Base-by-base conservation (phyloP, 352 stramenopile species). In the Pythium phragmiticola region DNA sequence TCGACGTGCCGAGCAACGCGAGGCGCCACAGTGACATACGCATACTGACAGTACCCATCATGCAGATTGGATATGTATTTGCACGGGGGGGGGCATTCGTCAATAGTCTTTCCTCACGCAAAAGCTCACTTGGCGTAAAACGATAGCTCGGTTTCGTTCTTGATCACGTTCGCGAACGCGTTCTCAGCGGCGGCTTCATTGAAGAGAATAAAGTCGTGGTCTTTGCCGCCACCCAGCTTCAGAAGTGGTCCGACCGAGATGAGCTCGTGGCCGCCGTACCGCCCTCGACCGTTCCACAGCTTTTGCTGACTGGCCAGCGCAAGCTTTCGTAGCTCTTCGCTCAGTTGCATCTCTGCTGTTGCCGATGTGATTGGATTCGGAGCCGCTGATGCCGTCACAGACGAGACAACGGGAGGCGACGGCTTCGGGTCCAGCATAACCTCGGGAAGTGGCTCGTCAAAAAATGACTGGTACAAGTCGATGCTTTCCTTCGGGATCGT, bases 401-500 rank as follows among this genome's bases (percentile, higher is more conserved):
- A 13, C 33, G 37, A 68, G 57, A 52, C 16, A 2, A 21, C 46
- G 30, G 13, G 8, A 7, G 42, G 12, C 5, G 28, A 28, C 26
- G 42, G 54, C 19, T 54, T 26, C 12, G 65, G 53, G 28, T 85
- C 88, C 16, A 89, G 85, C 23, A 74, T 65, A 30, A 89, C 78
- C 33, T 73, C 72, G 0, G 84, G 82, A 17, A 94, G 49, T 14
- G 87, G 70, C 26, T 90, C 82, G 43, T 88, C 78, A 41, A 92
- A 94, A 52, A 90, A 94, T 1, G 80, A 92, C 60, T 90, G 87
- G 69, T 94, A 94, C 11, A 94, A 57, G 56, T 90, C 79, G 30
- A 94, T 57, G 42, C 77, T 89, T 17, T 94, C 84, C 0, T 64
- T n/a, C 21, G 84, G 74, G 11, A 92, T 80, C 2, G 77, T 84